Base-by-base conservation (phyloP, 768 basidiomycete species). In the Podaxis rugospora region DNA sequence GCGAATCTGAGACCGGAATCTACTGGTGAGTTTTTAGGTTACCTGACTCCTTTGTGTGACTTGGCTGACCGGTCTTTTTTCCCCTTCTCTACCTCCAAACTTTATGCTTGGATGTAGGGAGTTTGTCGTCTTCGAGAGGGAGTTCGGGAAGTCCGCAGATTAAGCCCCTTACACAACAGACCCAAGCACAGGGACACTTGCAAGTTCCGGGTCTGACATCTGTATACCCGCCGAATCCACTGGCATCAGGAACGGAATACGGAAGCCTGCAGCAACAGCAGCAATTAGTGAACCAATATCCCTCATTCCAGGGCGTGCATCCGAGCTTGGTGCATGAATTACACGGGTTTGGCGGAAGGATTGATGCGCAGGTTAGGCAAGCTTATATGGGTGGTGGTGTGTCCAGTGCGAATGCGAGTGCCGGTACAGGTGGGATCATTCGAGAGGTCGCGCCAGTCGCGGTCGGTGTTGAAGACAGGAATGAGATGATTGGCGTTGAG, bases 241-340 rank as follows among this genome's bases (percentile, higher is more conserved):
- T 9, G 18, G 42, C 1, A 1, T n/a, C 42, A 18, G n/a, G n/a
- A 4, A 5, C 42, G 42, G 18, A 0, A 5, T n/a, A n/a, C 16
- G 32, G 32, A 32, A 32, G 32, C 32, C 32, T 7, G 7, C 40
- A 42, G 5, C 42, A 44, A 14, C 42, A 44, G 6, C 42, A 44
- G 16, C 42, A 21, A n/a, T 44, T 44, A 5, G 18, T 44, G 18
- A 18, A 44, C 18, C n/a, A 44, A 16, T 44, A 44, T 16, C 42
- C 42, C 14, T 16, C 42, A 6, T 44, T 44, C 16, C n/a, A 44
- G 42, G 32, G 32, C 32, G 78, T 82, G 13, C 86, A 88, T 67
- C 84, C 84, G 2, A 81, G 75, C 53, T 70, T 88, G 55, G 78
- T 84, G 10, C 76, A 79, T 55, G 84, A 87, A 52, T 75, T 85